Evolutionary conservation across 164 flowering plant genomes (phyloP).

Genomic region (Litsea cubeba): DNA sequence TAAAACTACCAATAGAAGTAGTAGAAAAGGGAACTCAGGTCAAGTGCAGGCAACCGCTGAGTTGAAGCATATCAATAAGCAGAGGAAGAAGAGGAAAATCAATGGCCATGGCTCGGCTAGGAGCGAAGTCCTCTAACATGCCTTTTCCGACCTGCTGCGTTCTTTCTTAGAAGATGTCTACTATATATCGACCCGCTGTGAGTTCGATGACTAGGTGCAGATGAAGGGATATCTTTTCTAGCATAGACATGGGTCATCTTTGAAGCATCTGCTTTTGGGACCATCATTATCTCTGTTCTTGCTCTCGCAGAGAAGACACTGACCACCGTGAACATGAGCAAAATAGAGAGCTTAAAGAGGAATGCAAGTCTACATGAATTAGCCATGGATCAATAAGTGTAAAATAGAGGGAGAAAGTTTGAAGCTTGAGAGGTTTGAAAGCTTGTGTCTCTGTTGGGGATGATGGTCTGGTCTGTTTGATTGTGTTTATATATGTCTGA

Average conservation of each 20-base stretch:
- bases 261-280: background rate
- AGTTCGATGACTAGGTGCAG: background rate
- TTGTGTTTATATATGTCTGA: too few species aligned
- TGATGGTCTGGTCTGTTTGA: too few species aligned
- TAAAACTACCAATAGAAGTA: too few species aligned
- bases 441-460: background rate
- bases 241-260: background rate
- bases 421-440: background rate
- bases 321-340: background rate
- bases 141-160: too few species aligned
- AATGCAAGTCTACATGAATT: background rate
- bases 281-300: background rate
- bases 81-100: too few species aligned
- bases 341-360: background rate
- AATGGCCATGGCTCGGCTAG: too few species aligned
- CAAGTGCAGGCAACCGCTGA: too few species aligned
- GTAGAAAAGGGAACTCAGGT: too few species aligned
- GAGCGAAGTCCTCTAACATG: too few species aligned
- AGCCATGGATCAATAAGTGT: background rate
- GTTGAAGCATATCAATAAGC: too few species aligned
- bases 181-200: background rate
- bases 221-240: background rate
- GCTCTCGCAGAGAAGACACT: background rate
- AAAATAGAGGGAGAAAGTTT: background rate
- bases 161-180: background rate